These are phyloP conservation scores for Hyaloscypha bicolor DNA, from an alignment of 495 filamentous ascomycete species.

Conservation along the genomic window DNA sequence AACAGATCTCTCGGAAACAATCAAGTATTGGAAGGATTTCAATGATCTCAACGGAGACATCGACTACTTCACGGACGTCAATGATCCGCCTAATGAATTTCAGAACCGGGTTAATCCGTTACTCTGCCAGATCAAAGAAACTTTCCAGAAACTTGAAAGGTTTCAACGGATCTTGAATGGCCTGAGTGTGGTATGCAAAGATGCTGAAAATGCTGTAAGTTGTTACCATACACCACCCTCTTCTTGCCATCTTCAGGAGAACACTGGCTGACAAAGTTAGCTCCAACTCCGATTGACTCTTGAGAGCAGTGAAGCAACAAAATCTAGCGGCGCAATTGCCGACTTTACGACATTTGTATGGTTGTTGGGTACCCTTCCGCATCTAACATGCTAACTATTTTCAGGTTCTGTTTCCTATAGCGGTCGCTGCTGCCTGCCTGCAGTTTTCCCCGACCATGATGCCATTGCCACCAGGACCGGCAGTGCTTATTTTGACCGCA, in stretches of 20 bases:
- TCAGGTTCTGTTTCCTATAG: conserved; percentile 1
- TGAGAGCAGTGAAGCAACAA: conserved; percentile 1
- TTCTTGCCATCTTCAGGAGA: too few species aligned
- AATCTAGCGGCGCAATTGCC: neutral
- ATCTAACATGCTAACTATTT: neutral
- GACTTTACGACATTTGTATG: conserved; percentile 3
- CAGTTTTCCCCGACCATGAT: neutral
- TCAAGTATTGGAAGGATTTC: conserved; percentile 6
- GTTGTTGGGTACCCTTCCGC: neutral
- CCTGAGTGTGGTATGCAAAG: neutral
- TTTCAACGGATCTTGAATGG: neutral
- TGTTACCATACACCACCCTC: too few species aligned
- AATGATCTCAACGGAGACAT: neutral
- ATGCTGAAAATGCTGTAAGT: neutral
- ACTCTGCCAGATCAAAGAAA: neutral
- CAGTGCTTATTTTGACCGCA: neutral
- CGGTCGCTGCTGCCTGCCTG: neutral
- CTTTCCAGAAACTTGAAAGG: conserved; percentile 3
- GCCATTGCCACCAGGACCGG: neutral
- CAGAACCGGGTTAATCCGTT: neutral
- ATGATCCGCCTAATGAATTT: neutral
- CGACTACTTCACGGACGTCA: conserved; percentile 7
- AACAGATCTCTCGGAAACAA: too few species aligned
- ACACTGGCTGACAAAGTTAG: neutral
- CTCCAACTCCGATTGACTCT: conserved; percentile 12